These are phyloP conservation scores for Tubosaeta sp. DNA, from an alignment of 768 basidiomycete species.

Conservation along the genomic window DNA sequence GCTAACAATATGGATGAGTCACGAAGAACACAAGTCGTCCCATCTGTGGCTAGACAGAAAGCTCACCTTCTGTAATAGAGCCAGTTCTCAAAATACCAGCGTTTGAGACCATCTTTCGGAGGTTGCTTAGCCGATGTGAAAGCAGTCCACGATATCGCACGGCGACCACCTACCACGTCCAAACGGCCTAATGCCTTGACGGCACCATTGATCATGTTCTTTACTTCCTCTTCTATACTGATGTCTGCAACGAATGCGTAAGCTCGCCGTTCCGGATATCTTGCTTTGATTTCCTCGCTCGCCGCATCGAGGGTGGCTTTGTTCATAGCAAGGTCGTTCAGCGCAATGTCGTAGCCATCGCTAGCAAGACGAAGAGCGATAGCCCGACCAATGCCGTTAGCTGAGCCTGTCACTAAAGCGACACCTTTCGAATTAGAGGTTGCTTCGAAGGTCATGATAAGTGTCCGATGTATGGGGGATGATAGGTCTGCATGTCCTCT, in stretches of 20 bases:
- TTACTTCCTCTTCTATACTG: slow-evolving; percentile 28
- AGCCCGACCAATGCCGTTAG: slow-evolving; percentile 30
- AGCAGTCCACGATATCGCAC: not conserved
- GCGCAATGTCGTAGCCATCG: slow-evolving; percentile 33
- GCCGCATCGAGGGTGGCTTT: slow-evolving; percentile 12
- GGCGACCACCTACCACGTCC: slow-evolving; percentile 29
- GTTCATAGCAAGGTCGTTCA: slow-evolving; percentile 32
- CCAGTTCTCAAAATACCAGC: slow-evolving; percentile 15
- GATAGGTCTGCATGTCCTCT: not conserved
- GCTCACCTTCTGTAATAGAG: slow-evolving; percentile 7
- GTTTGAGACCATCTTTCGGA: slow-evolving; percentile 15
- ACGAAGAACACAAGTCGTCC: not conserved
- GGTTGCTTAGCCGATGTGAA: slow-evolving; percentile 1
- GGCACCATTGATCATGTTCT: slow-evolving; percentile 24
- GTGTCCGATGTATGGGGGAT: not conserved
- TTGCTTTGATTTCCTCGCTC: slow-evolving; percentile 12
- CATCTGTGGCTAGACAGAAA: not conserved
- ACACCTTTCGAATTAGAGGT: slow-evolving; percentile 21
- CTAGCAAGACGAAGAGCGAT: slow-evolving; percentile 35
- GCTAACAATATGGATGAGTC: slow-evolving; percentile 18
- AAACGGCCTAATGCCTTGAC: slow-evolving; percentile 27
- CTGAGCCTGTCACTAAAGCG: slow-evolving; percentile 31
- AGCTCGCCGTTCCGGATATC: slow-evolving; percentile 7
- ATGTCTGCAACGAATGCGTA: slow-evolving; percentile 22
- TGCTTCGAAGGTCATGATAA: slow-evolving; percentile 5